These are phyloP conservation scores for Debaryomyces tyrocola DNA, from an alignment of 805 yeast genomes.

Conservation along the genomic window DNA sequence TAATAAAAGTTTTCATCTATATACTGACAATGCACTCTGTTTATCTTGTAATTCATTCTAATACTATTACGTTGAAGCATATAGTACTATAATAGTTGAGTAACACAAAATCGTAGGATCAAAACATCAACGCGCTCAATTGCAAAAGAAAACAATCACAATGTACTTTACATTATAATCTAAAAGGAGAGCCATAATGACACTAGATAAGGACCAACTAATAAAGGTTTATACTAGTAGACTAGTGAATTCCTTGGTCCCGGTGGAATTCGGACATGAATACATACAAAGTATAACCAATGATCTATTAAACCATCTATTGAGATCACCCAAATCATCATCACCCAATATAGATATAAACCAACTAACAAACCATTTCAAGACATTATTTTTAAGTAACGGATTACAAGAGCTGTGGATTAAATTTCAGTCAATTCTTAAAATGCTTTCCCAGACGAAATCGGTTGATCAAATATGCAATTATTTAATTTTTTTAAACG, in stretches of 20 bases:
- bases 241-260: constrained; percentile 36
- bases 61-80: too few relatives aligned
- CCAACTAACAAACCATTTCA: constrained; percentile 21
- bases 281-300: constrained; percentile 29
- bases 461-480: constrained; percentile 31
- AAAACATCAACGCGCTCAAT: constrained; percentile 4
- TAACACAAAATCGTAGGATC: not conserved
- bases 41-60: too few relatives aligned
- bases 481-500: constrained; percentile 34
- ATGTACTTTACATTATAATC: too few relatives aligned
- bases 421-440: constrained; percentile 29
- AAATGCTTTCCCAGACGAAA: constrained; percentile 25
- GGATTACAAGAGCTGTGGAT: constrained; percentile 32
- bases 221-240: constrained; percentile 32
- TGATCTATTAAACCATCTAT: constrained; percentile 22
- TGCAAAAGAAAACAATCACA: not conserved
- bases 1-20: not conserved
- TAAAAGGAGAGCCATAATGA: constrained; percentile 14
- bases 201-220: constrained; percentile 32
- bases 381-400: constrained; percentile 23
- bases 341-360: constrained; percentile 12
- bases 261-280: constrained; percentile 36
- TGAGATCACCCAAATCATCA: constrained; percentile 5
- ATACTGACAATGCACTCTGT: too few relatives aligned
- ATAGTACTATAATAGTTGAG: not conserved